Percentiles rank a stretch among this genome's conserved stretches.
These are phyloP conservation scores for Boletales sp. DNA, from an alignment of 768 basidiomycete species.

Conservation along the genomic window DNA sequence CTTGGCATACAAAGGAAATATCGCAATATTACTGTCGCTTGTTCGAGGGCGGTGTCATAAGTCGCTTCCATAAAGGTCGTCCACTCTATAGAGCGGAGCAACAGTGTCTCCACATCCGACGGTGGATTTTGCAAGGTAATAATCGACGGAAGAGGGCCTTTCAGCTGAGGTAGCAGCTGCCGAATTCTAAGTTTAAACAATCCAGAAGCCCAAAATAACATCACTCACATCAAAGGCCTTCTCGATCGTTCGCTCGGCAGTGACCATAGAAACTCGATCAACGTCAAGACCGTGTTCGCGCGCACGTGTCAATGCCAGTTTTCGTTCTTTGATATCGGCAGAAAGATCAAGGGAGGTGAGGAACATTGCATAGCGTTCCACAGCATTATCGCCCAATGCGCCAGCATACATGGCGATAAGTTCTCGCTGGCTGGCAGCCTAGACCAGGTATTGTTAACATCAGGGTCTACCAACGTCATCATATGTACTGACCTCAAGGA, in stretches of 20 bases:
- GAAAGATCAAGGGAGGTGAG: constrained; percentile 70
- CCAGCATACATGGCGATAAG: constrained; percentile 94
- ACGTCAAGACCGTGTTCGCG: constrained; percentile 84
- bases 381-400: constrained; percentile 84
- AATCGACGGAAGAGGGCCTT: constrained; percentile 59
- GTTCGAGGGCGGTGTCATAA: constrained; percentile 72
- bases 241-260: constrained; percentile 76
- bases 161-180: constrained; percentile 51
- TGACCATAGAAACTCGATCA: constrained; percentile 70
- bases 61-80: constrained; percentile 76
- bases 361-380: constrained; percentile 90
- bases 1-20: constrained; percentile 79
- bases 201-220: constrained; percentile 3
- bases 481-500: constrained; percentile 62
- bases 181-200: constrained; percentile 6
- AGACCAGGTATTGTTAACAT: neutral
- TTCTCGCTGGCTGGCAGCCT: constrained; percentile 75
- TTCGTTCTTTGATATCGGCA: constrained; percentile 60
- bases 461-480: neutral
- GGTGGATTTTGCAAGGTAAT: constrained; percentile 53
- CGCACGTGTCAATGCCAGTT: constrained; percentile 67
- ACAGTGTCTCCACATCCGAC: constrained; percentile 53
- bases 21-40: constrained; percentile 83
- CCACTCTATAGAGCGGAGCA: constrained; percentile 93
- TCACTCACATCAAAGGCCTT: constrained; percentile 57